Base-by-base conservation (phyloP, 1,139 yeast species). In the Lodderomyces theae region DNA sequence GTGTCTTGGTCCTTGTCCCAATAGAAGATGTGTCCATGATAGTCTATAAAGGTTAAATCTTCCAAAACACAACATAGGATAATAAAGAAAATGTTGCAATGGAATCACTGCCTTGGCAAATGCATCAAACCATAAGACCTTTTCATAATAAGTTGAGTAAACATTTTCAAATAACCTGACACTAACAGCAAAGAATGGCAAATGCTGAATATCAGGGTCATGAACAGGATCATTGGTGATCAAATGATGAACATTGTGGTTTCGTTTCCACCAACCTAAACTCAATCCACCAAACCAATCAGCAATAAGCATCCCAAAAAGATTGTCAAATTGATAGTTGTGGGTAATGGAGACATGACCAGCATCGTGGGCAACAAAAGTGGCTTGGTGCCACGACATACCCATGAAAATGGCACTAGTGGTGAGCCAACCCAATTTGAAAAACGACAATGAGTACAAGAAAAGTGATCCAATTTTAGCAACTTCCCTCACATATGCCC, bases 251-350 rank as follows among this genome's bases (percentile, higher is more conserved):
- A 88, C 95, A 58, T 88, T 88, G 61, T 88, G 96, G 60, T 86
- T 88, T 40, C 92, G 72, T 54, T 88, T 89, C 96, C 96, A 88
- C 96, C 96, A 88, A 1, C 96, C 95, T 29, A 87, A 60, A 40
- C 95, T 86, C 40, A 88, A 68, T 0, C 96, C 96, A n/a, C 96
- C 96, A 42, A 81, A 63, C 69, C 76, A 87, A 50, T 86, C 80
- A 2, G 96, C 95, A 38, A 88, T 67, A 1, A 79, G 34, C 61
- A 82, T 78, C 1, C 96, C 95, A 47, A 86, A 69, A 9, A 84
- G 57, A 54, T 83, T 88, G 59, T 88, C 96, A n/a, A 77, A 38
- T 51, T 82, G 84, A 60, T 84, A 88, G 52, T 85, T 71, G 59
- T 88, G 96, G 0, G 95, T 82, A 39, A 88, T 83, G 1, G 88